These are phyloP conservation scores for Boehmeria nivea DNA, from an alignment of 306 rosid genomes.

Conservation along the genomic window DNA sequence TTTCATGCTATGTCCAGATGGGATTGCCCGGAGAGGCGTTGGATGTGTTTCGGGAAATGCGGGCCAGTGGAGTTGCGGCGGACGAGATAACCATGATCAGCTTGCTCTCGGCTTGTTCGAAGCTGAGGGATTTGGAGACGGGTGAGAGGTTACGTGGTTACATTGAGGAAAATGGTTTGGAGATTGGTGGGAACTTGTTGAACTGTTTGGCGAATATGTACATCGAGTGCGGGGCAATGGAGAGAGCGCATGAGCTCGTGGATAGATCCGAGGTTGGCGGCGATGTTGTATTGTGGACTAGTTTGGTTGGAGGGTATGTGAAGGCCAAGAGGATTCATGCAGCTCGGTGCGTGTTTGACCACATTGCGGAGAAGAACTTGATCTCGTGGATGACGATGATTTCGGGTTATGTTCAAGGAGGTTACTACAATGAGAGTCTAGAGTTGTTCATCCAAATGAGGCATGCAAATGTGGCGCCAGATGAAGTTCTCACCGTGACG, in stretches of 20 bases:
- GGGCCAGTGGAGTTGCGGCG: conserved; percentile 6
- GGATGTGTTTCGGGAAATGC: conserved; percentile 18
- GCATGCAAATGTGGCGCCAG: conserved; percentile 6
- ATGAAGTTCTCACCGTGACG: conserved; percentile 19
- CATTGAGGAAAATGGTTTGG: conserved; percentile 15
- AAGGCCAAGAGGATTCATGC: conserved; percentile 13
- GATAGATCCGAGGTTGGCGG: not conserved
- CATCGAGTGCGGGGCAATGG: conserved; percentile 26
- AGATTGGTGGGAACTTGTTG: conserved; percentile 18
- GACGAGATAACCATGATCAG: conserved; percentile 28
- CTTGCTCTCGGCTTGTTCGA: conserved; percentile 26
- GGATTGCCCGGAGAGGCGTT: conserved; percentile 25
- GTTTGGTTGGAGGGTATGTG: conserved; percentile 19
- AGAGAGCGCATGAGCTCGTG: conserved; percentile 22
- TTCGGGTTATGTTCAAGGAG: conserved; percentile 25
- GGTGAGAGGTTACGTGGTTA: conserved; percentile 21
- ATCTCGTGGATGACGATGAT: conserved; percentile 28
- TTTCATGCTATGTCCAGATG: conserved; percentile 23
- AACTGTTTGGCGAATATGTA: conserved; percentile 32
- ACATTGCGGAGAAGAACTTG: conserved; percentile 21
- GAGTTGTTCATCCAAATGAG: conserved; percentile 24
- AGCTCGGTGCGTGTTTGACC: conserved; percentile 23
- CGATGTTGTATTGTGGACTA: conserved; percentile 25
- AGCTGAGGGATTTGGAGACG: conserved; percentile 17
- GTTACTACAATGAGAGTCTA: conserved; percentile 10